Conservation (phyloP, 441 rosid species). For the Erysimum cheiri region DNA sequence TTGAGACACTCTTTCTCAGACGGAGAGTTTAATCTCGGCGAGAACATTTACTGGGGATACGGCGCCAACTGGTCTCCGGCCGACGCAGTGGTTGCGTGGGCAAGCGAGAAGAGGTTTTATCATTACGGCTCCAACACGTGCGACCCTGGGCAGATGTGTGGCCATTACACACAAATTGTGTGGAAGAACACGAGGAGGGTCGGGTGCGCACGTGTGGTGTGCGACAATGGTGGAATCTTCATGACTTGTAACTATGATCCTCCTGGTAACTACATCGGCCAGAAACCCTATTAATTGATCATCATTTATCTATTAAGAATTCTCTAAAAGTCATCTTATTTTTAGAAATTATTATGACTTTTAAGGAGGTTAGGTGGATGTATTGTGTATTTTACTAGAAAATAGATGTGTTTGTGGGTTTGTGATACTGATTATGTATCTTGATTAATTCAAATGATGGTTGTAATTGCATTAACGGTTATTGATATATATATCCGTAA, state of each 20-base stretch:
- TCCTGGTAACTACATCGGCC: constrained; percentile 76
- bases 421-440: not conserved
- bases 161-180: constrained; percentile 81
- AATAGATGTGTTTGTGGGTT: constrained; percentile 24
- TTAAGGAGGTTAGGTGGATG: constrained; percentile 28
- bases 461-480: constrained; percentile 32
- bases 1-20: constrained; percentile 67
- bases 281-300: constrained; percentile 62
- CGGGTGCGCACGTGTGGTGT: constrained; percentile 79
- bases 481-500: constrained; percentile 29
- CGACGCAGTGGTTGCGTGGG: constrained; percentile 71
- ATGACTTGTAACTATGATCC: constrained; percentile 94
- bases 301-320: not conserved
- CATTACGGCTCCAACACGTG: constrained; percentile 62
- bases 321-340: constrained; percentile 9
- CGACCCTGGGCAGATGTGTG: constrained; percentile 64
- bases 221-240: constrained; percentile 77
- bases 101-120: constrained; percentile 72
- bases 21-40: constrained; percentile 66
- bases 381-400: constrained; percentile 25
- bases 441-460: constrained; percentile 12
- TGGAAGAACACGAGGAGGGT: constrained; percentile 68
- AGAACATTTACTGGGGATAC: constrained; percentile 82
- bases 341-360: constrained; percentile 14
- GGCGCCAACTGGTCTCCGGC: constrained; percentile 62